Evolutionary conservation across 2,329 filamentous ascomycete genomes (phyloP).

Genomic region (Colletotrichum simmondsii): DNA sequence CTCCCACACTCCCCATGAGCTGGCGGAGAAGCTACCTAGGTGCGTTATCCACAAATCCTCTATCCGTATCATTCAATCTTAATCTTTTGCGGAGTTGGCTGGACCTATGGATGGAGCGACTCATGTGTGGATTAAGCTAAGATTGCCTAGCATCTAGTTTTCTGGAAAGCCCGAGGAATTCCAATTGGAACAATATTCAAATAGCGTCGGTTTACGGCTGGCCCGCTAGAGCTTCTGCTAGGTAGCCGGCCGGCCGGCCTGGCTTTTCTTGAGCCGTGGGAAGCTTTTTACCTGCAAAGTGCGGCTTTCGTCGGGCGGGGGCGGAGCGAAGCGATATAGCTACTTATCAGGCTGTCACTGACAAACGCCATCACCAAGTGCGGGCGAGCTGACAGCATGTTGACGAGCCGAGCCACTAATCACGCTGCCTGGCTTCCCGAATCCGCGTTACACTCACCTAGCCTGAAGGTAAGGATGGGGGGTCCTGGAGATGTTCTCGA

Average conservation of each 20-base stretch:
- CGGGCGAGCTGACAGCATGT: background rate
- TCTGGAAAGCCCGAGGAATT: no score
- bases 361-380: background rate
- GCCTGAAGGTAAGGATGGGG: background rate
- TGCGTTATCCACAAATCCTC: no score
- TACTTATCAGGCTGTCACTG: background rate
- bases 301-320: background rate
- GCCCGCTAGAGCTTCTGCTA: background rate
- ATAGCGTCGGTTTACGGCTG: no score
- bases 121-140: no score
- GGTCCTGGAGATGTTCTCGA: slow-evolving; percentile 19
- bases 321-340: background rate
- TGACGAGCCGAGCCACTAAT: background rate
- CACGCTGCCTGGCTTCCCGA: background rate
- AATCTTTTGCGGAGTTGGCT: no score
- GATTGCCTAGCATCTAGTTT: no score
- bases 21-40: background rate
- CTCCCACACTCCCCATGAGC: no score
- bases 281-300: background rate
- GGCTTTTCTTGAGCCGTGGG: background rate
- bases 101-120: no score
- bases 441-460: background rate
- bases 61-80: no score
- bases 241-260: no score
- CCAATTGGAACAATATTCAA: no score